phyloP scores from a whole-genome alignment of 106 monocot genomes.

The Ottelia alismoides region DNA sequence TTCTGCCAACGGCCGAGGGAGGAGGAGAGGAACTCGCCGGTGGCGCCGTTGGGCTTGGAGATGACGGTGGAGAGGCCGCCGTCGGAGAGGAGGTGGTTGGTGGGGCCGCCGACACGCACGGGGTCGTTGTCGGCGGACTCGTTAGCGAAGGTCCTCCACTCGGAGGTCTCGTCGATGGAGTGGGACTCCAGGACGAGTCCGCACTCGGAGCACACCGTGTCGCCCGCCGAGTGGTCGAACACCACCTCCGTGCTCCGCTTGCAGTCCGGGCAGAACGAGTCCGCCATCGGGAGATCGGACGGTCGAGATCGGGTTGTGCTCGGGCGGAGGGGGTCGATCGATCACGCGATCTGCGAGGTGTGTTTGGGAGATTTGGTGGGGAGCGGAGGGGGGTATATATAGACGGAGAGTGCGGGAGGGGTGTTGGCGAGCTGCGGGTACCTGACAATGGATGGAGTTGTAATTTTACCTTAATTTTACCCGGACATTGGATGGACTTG shows the following conservation, averaged over 20 bases:
- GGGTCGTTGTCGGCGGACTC: conserved; percentile 54
- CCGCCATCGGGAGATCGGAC: conserved; percentile 14
- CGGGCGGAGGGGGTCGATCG: no score
- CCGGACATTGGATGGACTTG: no score
- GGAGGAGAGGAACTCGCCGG: conserved; percentile 30
- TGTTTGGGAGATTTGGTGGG: no score
- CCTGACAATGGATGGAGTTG: no score
- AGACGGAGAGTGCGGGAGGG: no score
- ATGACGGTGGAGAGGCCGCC: conserved; percentile 51
- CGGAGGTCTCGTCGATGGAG: conserved; percentile 59
- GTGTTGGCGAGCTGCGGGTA: no score
- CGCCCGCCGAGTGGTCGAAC: conserved; percentile 38
- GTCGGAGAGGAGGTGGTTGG: conserved; percentile 45
- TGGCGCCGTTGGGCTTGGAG: conserved; percentile 36
- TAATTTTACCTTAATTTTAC: no score
- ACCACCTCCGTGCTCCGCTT: conserved; percentile 19
- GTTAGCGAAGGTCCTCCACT: conserved; percentile 58
- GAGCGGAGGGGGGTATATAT: no score
- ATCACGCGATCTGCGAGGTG: no score
- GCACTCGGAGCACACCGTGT: conserved; percentile 60
- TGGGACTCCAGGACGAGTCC: conserved; percentile 51
- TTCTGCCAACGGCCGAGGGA: conserved; percentile 47
- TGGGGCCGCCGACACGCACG: conserved; percentile 51
- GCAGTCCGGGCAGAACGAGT: conserved; percentile 22
- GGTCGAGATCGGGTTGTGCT: no score